A percentile compares a stretch with the other conserved stretches of the same genome.
Evolutionary conservation across 345 rosid genomes (phyloP).

Genomic region (Corymbia maculata): DNA sequence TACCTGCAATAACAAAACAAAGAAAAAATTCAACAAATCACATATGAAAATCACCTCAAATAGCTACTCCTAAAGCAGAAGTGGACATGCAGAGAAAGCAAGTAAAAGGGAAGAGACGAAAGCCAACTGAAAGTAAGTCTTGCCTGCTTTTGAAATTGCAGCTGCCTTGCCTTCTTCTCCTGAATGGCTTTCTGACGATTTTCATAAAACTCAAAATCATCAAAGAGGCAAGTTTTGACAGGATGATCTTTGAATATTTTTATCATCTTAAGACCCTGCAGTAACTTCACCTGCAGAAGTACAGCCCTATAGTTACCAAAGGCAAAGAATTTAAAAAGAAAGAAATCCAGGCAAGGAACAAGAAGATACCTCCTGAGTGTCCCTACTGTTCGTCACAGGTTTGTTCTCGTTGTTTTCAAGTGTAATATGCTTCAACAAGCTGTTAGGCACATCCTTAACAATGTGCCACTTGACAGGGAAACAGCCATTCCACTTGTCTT

Average conservation of each 20-base stretch:
- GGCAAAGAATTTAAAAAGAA: not conserved
- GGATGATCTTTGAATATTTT: constrained; percentile 79
- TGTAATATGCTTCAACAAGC: constrained; percentile 77
- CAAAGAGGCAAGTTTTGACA: constrained; percentile 73
- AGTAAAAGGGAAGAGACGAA: not conserved
- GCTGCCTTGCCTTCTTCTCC: constrained; percentile 82
- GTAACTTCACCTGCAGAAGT: constrained; percentile 46
- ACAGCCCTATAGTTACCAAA: not conserved
- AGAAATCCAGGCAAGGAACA: not conserved
- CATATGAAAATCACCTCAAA: not conserved
- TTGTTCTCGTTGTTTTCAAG: constrained; percentile 95
- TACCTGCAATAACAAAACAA: not conserved
- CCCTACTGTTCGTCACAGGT: constrained; percentile 92
- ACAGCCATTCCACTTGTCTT: constrained; percentile 96
- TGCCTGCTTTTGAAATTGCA: constrained; percentile 58
- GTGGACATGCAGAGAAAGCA: not conserved
- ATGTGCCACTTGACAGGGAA: constrained; percentile 93
- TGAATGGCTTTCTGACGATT: constrained; percentile 63
- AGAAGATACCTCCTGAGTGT: constrained; percentile 74
- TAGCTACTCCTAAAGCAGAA: not conserved
- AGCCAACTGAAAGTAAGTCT: not conserved
- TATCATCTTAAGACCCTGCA: constrained; percentile 66
- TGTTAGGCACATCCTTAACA: constrained; percentile 92
- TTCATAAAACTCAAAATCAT: constrained; percentile 87
- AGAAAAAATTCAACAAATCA: not conserved